phyloP scores from a whole-genome alignment of 192 early-diverging fungal genomes.

The Allomyces arbusculus region DNA sequence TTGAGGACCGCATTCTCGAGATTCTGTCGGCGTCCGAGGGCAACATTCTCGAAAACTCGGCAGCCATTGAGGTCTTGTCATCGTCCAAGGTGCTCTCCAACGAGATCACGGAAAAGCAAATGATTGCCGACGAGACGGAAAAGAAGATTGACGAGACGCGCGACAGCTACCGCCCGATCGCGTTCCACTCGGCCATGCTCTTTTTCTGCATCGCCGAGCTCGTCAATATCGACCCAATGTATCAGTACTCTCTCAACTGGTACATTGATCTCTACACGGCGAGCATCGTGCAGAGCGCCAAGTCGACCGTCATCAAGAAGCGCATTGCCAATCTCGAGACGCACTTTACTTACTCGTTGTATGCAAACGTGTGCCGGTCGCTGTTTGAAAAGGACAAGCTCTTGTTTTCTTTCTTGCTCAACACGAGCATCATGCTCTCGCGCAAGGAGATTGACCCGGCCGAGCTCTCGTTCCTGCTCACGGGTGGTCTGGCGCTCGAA shows the following conservation, averaged over 20 bases:
- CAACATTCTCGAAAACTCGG: slow-evolving; percentile 45
- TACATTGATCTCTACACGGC: slow-evolving; percentile 42
- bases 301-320: slow-evolving; percentile 24
- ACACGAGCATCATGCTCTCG: slow-evolving; percentile 22
- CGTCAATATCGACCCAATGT: slow-evolving; percentile 48
- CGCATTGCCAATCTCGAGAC: slow-evolving; percentile 21
- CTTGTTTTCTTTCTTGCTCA: slow-evolving; percentile 32
- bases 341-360: slow-evolving; percentile 34
- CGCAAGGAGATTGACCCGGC: slow-evolving; percentile 24
- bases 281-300: slow-evolving; percentile 28
- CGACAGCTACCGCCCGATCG: slow-evolving; percentile 43
- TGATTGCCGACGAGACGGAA: slow-evolving; percentile 45
- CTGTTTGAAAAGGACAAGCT: slow-evolving; percentile 47
- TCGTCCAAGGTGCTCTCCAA: slow-evolving; percentile 33
- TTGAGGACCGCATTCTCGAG: slow-evolving; percentile 37
- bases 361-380: slow-evolving; percentile 35
- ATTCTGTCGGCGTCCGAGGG: slow-evolving; percentile 41
- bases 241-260: slow-evolving; percentile 45
- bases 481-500: slow-evolving; percentile 26
- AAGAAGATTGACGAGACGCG: slow-evolving; percentile 44
- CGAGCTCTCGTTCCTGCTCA: slow-evolving; percentile 32
- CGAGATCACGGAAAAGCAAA: slow-evolving; percentile 43
- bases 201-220: slow-evolving; percentile 49
- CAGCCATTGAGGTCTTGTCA: slow-evolving; percentile 37
- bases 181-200: slow-evolving; percentile 33